Conservation (phyloP, 2,329 filamentous ascomycete species). For the Fusarium nurragi region DNA sequence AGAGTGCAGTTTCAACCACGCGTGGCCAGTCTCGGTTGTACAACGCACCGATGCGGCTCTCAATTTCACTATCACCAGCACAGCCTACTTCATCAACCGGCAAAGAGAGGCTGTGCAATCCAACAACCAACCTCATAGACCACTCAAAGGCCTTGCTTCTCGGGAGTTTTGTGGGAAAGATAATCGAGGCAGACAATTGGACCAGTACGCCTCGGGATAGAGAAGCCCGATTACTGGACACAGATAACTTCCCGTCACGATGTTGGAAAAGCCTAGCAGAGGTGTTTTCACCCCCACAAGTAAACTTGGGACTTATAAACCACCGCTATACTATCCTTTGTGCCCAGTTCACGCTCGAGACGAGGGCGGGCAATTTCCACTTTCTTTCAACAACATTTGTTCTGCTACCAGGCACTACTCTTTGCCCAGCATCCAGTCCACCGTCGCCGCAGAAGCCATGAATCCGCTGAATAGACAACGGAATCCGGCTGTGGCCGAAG, state of each 20-base stretch:
- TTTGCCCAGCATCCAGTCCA: constrained; percentile 20
- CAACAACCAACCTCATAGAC: background rate
- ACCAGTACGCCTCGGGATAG: constrained; percentile 19
- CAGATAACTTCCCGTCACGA: constrained; percentile 7
- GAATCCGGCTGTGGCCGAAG: constrained; percentile 13
- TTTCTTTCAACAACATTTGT: background rate
- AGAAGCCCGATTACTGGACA: constrained; percentile 21
- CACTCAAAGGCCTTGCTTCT: constrained; percentile 10
- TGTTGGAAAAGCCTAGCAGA: constrained; percentile 11
- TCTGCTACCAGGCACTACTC: background rate
- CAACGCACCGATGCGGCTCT: constrained; percentile 20
- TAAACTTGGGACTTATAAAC: background rate
- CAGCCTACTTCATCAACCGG: constrained; percentile 9
- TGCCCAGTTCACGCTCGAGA: background rate
- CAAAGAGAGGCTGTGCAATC: constrained; percentile 26
- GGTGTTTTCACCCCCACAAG: background rate
- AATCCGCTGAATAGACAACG: constrained; percentile 16
- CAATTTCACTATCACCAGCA: constrained; percentile 14
- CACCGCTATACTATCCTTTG: background rate
- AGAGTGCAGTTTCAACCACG: constrained; percentile 21
- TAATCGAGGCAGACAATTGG: constrained; percentile 6
- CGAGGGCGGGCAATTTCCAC: background rate
- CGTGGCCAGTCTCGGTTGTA: constrained; percentile 15
- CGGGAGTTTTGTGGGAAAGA: background rate
- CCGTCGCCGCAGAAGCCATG: background rate